phyloP scores from a whole-genome alignment of 2,329 filamentous ascomycete species.

The Tricladium varicosporioides region DNA sequence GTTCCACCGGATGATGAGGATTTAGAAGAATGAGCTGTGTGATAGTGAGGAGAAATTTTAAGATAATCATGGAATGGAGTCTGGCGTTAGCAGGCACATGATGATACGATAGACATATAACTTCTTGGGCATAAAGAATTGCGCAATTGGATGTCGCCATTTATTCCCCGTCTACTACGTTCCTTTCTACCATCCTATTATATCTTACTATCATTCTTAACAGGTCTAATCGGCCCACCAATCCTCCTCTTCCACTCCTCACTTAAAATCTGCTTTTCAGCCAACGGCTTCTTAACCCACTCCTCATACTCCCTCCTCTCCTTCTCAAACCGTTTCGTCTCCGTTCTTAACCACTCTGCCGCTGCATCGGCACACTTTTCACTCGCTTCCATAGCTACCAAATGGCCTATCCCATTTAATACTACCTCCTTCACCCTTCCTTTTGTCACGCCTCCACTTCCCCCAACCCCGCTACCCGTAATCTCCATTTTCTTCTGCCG shows the following conservation, averaged over 20 bases:
- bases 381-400: conserved; percentile 81
- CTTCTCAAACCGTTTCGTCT: conserved; percentile 54
- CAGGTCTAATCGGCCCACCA: conserved; percentile 16
- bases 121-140: neutral
- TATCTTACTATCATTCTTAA: conserved; percentile 14
- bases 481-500: conserved; percentile 57
- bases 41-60: conserved; percentile 3
- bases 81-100: neutral
- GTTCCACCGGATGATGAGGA: conserved; percentile 44
- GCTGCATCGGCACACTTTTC: conserved; percentile 60
- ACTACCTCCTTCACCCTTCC: conserved; percentile 67
- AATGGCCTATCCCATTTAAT: conserved; percentile 67
- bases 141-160: neutral
- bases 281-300: conserved; percentile 50
- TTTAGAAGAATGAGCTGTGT: conserved; percentile 6
- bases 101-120: conserved; percentile 6
- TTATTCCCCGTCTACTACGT: conserved; percentile 18
- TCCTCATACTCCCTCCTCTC: conserved; percentile 55
- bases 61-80: conserved; percentile 2
- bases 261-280: conserved; percentile 56
- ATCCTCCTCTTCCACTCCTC: conserved; percentile 47
- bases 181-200: conserved; percentile 15
- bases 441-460: conserved; percentile 61
- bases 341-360: conserved; percentile 54
- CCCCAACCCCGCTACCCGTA: conserved; percentile 66